Evolutionary conservation across 225 moss, liverwort and hornwort genomes (phyloP), one percentile per base, ranked within the genome.

Genomic region (Physcomitrellopsis africana): DNA sequence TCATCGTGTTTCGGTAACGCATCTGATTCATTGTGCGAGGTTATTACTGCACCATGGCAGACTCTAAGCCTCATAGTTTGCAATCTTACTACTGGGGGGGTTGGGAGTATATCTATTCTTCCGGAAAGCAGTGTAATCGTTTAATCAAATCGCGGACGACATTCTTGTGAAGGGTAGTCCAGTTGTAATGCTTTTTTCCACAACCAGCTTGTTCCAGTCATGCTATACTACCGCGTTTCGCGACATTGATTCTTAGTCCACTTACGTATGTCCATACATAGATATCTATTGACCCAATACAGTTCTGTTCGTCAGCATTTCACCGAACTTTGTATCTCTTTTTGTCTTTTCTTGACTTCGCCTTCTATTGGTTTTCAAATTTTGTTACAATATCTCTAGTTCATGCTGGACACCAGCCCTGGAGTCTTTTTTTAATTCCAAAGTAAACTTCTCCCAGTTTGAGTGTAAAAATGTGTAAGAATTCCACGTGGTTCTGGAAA

Each of bases 321-420:
- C 7, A 58, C 75, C 18, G 5, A 26, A 46, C 19, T 17, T 17
- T 2, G 32, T 37, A 37, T 37, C 32, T 37, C 32, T 37, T 0
- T 24, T 57, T 6, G 15, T 27, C 8, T 65, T 19, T 68, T 62
- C 49, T 58, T 8, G 59, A 23, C 72, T 78, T 23, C 65, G 3
- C 51, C 51, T 66, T 66, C n/a, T 63, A 58, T 19, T 55, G 26
- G 72, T 61, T 60, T 66, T 66, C 57, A 42, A 81, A 55, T 18
- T 67, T 56, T 67, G 5, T 49, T 72, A 46, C 20, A 7, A 4
- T 7, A 2, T 37, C 32, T 37, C 7, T 7, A 37, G 32, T 37
- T 37, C 32, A 37, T 37, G 32, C 32, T 7, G 32, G 7, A 37
- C 32, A 37, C 32, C 7, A 37, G 32, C 32, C 32, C 4, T 0